Evolutionary conservation across 306 rosid genomes (phyloP).

Genomic region (Hippophae tibetana): DNA sequence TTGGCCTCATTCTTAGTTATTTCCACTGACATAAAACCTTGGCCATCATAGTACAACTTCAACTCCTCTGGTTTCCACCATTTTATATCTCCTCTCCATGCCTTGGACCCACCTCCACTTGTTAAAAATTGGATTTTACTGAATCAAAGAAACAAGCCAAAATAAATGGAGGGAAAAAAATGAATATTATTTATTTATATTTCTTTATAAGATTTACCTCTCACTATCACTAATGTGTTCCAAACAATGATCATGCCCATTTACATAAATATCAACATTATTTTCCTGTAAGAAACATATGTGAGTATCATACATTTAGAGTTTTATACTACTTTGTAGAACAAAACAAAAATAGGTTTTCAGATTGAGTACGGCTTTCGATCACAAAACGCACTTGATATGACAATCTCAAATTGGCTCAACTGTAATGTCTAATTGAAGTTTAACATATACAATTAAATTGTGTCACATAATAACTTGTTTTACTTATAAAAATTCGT

Average conservation of each 20-base stretch:
- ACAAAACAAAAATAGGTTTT: neutral
- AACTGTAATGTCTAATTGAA: too few species aligned
- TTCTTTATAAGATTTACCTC: slow-evolving; percentile 31
- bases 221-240: slow-evolving; percentile 46
- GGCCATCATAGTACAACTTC: slow-evolving; percentile 70
- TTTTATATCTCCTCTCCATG: slow-evolving; percentile 65
- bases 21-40: slow-evolving; percentile 60
- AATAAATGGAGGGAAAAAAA: neutral
- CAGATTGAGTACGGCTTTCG: neutral
- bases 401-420: too few species aligned
- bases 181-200: neutral
- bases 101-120: slow-evolving; percentile 85
- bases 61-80: slow-evolving; percentile 25
- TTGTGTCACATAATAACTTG: too few species aligned
- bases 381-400: too few species aligned
- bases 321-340: too few species aligned
- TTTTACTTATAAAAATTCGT: neutral
- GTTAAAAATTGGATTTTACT: slow-evolving; percentile 62
- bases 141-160: slow-evolving; percentile 3
- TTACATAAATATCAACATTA: slow-evolving; percentile 53
- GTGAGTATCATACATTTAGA: neutral
- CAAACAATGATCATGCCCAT: slow-evolving; percentile 87
- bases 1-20: slow-evolving; percentile 27
- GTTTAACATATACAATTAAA: too few species aligned
- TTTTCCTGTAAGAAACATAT: slow-evolving; percentile 31